A percentile compares a stretch with the other conserved stretches of the same genome.
Evolutionary conservation across 2,329 filamentous ascomycete genomes (phyloP).

Genomic region (Cercospora sp.): DNA sequence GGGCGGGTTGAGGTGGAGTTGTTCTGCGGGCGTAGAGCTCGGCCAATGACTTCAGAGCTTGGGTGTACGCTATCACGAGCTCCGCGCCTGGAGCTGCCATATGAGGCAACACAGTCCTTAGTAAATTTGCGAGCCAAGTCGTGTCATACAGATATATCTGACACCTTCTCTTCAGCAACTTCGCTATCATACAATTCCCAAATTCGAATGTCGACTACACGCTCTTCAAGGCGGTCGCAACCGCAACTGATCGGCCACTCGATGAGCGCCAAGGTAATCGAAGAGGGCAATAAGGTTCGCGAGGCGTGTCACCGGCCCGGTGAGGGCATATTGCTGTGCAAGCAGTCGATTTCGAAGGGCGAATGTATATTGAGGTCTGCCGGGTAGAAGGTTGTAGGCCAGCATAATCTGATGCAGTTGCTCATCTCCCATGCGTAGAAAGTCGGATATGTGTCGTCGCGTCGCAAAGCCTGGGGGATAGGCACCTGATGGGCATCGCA

Average conservation of each 20-base stretch:
- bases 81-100: constrained; percentile 14
- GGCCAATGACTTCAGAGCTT: constrained; percentile 10
- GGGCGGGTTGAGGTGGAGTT: neutral
- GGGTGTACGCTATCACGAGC: neutral
- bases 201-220: neutral
- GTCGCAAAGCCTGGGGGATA: constrained; percentile 37
- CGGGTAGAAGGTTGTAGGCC: constrained; percentile 30
- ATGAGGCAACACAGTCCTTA: constrained; percentile 9
- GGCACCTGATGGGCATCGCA: constrained; percentile 35
- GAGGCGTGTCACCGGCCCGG: constrained; percentile 6
- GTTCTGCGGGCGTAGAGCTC: neutral
- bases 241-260: constrained; percentile 22
- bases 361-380: constrained; percentile 13
- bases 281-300: constrained; percentile 25
- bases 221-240: constrained; percentile 1
- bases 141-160: neutral
- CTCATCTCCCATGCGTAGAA: constrained; percentile 33
- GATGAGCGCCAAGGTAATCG: constrained; percentile 28
- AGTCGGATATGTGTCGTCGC: constrained; percentile 30
- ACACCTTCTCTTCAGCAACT: neutral
- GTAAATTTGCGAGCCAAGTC: neutral
- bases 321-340: neutral
- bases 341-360: neutral
- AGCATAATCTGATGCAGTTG: constrained; percentile 36
- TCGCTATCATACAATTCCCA: neutral